Evolutionary conservation across 805 yeast species (phyloP).

Genomic region (Priceomyces fermenticarens): DNA sequence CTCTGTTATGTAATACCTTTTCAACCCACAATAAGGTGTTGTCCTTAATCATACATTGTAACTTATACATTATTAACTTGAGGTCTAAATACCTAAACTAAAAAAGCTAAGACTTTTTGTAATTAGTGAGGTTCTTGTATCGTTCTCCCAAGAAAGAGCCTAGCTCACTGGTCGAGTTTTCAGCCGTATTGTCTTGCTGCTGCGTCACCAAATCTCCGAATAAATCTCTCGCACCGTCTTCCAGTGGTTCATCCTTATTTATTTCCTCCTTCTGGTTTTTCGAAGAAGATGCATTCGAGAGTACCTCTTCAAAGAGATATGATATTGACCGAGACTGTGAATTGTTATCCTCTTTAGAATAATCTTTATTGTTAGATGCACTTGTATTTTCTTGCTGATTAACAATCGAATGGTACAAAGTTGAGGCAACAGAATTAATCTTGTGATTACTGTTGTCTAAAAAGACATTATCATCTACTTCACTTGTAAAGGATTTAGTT

Average conservation of each 20-base stretch:
- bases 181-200: conserved; percentile 10
- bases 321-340: conserved; percentile 29
- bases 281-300: conserved; percentile 4
- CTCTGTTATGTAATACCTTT: no score
- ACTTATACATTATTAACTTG: no score
- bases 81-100: no score
- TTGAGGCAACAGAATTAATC: conserved; percentile 22
- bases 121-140: conserved; percentile 17
- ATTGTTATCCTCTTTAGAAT: conserved; percentile 7
- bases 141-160: conserved; percentile 20
- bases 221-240: conserved; percentile 6
- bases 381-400: conserved; percentile 6
- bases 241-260: conserved; percentile 3
- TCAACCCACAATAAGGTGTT: no score
- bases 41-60: no score
- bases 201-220: conserved; percentile 6
- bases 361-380: not conserved
- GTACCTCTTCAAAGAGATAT: conserved; percentile 30
- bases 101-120: not conserved
- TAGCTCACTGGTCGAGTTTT: conserved; percentile 19
- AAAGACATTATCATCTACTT: conserved; percentile 32
- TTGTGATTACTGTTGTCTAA: conserved; percentile 19
- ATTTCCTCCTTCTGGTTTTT: conserved; percentile 1
- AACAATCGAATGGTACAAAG: conserved; percentile 29
- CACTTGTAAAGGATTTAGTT: conserved; percentile 9